phyloP scores from a whole-genome alignment of 441 rosid genomes.

The Aleurites moluccanus region DNA sequence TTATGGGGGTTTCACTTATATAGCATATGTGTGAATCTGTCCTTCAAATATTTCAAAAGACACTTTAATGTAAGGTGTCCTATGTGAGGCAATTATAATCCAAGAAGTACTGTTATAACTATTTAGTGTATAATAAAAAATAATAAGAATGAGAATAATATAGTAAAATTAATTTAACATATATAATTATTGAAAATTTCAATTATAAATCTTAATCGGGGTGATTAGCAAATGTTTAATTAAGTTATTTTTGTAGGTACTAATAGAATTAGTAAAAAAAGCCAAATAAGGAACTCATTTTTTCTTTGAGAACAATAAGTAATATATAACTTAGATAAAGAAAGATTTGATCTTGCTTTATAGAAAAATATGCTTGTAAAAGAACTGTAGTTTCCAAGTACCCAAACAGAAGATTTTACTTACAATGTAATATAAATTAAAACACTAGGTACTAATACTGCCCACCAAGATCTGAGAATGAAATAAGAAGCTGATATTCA shows the following conservation, averaged over 20 bases:
- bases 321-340: constrained; percentile 2
- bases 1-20: not conserved
- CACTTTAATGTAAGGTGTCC: not conserved
- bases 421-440: not conserved
- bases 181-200: too few species aligned
- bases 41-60: constrained; percentile 1
- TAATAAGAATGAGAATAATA: too few species aligned
- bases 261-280: not conserved
- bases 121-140: not conserved
- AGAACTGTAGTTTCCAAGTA: not conserved
- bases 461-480: constrained; percentile 5
- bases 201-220: too few species aligned
- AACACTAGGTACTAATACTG: constrained; percentile 1
- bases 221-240: not conserved
- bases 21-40: not conserved
- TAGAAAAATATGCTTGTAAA: not conserved
- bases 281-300: not conserved
- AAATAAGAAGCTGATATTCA: constrained; percentile 10
- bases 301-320: not conserved
- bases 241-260: not conserved
- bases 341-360: constrained; percentile 11
- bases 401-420: constrained; percentile 6
- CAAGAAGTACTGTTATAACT: too few species aligned
- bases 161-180: too few species aligned
- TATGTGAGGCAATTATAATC: not conserved